Percentiles rank a stretch among this genome's conserved stretches.
These are phyloP conservation scores for Salvia miltiorrhiza DNA, from an alignment of 257 asterid genomes.

Conservation along the genomic window DNA sequence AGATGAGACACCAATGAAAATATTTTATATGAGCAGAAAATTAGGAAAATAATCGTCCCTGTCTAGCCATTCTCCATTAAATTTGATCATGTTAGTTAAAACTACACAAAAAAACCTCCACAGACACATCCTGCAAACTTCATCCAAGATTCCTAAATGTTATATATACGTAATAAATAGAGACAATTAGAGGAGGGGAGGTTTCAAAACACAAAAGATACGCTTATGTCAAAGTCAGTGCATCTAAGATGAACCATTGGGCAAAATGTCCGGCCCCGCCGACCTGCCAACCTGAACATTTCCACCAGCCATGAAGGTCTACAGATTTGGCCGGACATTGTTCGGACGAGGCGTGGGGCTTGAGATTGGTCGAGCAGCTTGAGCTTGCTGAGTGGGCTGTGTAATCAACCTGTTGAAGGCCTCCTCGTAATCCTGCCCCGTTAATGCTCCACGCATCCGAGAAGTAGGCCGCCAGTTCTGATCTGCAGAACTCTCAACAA, in stretches of 20 bases:
- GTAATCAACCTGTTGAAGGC: conserved; percentile 39
- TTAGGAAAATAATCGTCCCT: background rate
- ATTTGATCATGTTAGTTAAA: background rate
- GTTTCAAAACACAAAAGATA: background rate
- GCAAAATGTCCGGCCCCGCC: conserved; percentile 24
- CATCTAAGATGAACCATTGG: conserved; percentile 29
- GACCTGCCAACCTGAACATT: conserved; percentile 18
- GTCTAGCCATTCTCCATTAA: background rate
- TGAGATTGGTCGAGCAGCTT: conserved; percentile 36
- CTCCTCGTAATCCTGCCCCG: conserved; percentile 55
- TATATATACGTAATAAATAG: background rate
- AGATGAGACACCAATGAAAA: background rate
- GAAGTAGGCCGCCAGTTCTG: conserved; percentile 52
- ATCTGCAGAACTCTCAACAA: conserved; percentile 22
- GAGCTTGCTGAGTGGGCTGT: conserved; percentile 51
- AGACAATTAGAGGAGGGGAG: background rate
- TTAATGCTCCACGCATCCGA: conserved; percentile 78
- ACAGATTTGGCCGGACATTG: conserved; percentile 29
- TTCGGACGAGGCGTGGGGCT: conserved; percentile 24
- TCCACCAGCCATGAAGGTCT: conserved; percentile 22
- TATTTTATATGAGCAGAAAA: background rate
- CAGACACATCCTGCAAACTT: background rate
- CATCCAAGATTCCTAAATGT: background rate
- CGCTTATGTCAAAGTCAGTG: conserved; percentile 8
- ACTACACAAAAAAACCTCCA: background rate